Evolutionary conservation across 805 yeast species (phyloP).

Genomic region (Candida saitoana): DNA sequence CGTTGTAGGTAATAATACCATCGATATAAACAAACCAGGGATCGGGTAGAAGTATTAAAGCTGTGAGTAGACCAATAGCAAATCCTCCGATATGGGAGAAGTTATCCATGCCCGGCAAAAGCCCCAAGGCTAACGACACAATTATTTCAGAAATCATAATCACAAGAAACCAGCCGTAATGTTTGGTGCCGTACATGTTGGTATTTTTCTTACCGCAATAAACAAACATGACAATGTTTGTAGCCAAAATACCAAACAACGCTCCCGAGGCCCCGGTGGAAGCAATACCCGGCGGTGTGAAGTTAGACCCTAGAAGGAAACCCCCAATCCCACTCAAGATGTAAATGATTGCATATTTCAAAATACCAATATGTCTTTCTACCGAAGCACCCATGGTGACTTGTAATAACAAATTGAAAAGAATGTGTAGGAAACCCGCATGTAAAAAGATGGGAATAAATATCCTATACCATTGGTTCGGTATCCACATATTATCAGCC

Average conservation of each 20-base stretch:
- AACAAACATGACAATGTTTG: constrained; percentile 53
- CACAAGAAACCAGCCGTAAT: constrained; percentile 43
- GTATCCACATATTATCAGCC: constrained; percentile 32
- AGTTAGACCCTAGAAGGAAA: constrained; percentile 64
- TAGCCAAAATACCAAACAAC: constrained; percentile 63
- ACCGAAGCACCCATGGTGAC: constrained; percentile 56
- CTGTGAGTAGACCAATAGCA: constrained; percentile 52
- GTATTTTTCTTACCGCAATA: constrained; percentile 49
- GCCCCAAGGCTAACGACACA: constrained; percentile 57
- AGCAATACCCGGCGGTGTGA: constrained; percentile 61
- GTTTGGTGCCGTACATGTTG: constrained; percentile 41
- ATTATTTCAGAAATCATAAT: constrained; percentile 55
- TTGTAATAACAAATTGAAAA: constrained; percentile 60
- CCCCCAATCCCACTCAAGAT: constrained; percentile 62
- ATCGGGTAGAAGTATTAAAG: constrained; percentile 49
- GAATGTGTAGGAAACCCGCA: constrained; percentile 68
- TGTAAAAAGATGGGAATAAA: constrained; percentile 69
- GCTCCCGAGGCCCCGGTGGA: constrained; percentile 72
- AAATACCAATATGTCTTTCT: constrained; percentile 53
- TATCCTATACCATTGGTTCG: constrained; percentile 67
- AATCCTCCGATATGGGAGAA: constrained; percentile 76
- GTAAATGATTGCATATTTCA: constrained; percentile 53
- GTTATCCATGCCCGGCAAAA: constrained; percentile 71
- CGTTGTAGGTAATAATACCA: constrained; percentile 35
- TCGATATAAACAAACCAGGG: constrained; percentile 47